Evolutionary conservation across 1,139 yeast species (phyloP).

Genomic region (Meyerozyma smithsonii): DNA sequence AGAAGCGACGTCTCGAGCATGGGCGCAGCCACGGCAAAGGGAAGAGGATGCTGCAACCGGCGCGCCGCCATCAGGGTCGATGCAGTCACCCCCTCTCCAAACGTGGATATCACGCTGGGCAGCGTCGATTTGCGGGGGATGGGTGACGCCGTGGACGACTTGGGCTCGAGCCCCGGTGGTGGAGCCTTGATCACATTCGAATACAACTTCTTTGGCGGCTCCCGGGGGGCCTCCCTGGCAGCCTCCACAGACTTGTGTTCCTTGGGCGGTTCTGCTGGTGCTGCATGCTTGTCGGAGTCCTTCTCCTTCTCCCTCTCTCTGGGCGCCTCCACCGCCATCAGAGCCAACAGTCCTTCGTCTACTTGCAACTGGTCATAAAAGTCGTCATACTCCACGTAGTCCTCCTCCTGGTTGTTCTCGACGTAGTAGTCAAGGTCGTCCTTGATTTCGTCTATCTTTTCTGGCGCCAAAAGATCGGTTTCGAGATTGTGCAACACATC

Average conservation of each 20-base stretch:
- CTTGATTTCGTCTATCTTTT: slow-evolving; percentile 69
- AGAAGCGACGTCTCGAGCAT: slow-evolving; percentile 71
- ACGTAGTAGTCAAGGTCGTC: slow-evolving; percentile 94
- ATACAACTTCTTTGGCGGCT: slow-evolving; percentile 7
- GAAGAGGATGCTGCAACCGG: slow-evolving; percentile 46
- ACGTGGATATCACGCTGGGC: slow-evolving; percentile 17
- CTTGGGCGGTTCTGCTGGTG: slow-evolving; percentile 8
- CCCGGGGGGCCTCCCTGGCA: neutral
- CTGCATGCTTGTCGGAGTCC: slow-evolving; percentile 13
- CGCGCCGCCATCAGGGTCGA: slow-evolving; percentile 29
- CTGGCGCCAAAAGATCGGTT: slow-evolving; percentile 80
- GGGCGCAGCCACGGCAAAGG: slow-evolving; percentile 51
- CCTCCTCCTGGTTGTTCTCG: slow-evolving; percentile 93
- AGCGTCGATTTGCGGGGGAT: slow-evolving; percentile 15
- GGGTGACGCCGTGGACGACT: slow-evolving; percentile 6
- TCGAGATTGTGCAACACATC: slow-evolving; percentile 72
- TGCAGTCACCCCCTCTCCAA: slow-evolving; percentile 28
- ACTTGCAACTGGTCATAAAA: slow-evolving; percentile 84
- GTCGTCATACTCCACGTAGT: slow-evolving; percentile 92
- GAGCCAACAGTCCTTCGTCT: slow-evolving; percentile 53
- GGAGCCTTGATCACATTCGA: slow-evolving; percentile 20
- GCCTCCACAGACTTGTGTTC: neutral
- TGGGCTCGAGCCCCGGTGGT: slow-evolving; percentile 7
- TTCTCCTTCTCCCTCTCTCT: slow-evolving; percentile 9
- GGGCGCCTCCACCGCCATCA: slow-evolving; percentile 30